Conservation (phyloP, 202 grass and related monocot genomes). For the Zizania palustris region DNA sequence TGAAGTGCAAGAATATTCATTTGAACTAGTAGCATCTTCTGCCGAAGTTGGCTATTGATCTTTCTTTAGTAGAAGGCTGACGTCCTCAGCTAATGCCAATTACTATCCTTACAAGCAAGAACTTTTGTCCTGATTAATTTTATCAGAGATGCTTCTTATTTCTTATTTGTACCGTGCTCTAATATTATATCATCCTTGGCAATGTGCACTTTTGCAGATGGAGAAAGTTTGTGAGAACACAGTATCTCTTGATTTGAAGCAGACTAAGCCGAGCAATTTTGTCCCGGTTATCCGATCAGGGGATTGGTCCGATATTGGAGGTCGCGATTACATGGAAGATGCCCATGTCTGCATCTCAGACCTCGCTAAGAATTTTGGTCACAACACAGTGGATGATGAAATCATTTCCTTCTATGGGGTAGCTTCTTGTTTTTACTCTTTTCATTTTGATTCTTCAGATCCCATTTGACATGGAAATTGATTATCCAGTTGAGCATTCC, state of each 20-base stretch:
- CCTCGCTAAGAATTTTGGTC: conserved; percentile 77
- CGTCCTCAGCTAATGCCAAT: neutral
- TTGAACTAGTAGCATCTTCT: neutral
- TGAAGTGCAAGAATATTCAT: neutral
- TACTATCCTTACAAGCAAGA: neutral
- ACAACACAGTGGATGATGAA: conserved; percentile 47
- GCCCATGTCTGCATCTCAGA: conserved; percentile 90
- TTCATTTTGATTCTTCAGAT: neutral
- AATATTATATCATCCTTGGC: conserved; percentile 3
- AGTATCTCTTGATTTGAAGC: conserved; percentile 57
- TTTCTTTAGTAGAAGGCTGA: neutral
- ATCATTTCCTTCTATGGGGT: conserved; percentile 90
- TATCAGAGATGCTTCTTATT: conserved; percentile 4
- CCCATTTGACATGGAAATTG: neutral
- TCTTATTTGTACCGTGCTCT: neutral
- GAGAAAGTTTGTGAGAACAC: conserved; percentile 79
- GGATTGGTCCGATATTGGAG: conserved; percentile 86
- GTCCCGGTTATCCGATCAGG: conserved; percentile 67
- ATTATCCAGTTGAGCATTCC: neutral
- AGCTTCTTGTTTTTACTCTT: conserved; percentile 39
- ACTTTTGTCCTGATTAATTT: neutral
- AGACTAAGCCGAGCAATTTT: conserved; percentile 56
- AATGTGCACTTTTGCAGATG: conserved; percentile 76
- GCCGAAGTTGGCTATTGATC: neutral
- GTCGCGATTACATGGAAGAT: conserved; percentile 83